Base-by-base conservation (phyloP, 2,329 filamentous ascomycete genomes). In the Ambrosiella xylebori region DNA sequence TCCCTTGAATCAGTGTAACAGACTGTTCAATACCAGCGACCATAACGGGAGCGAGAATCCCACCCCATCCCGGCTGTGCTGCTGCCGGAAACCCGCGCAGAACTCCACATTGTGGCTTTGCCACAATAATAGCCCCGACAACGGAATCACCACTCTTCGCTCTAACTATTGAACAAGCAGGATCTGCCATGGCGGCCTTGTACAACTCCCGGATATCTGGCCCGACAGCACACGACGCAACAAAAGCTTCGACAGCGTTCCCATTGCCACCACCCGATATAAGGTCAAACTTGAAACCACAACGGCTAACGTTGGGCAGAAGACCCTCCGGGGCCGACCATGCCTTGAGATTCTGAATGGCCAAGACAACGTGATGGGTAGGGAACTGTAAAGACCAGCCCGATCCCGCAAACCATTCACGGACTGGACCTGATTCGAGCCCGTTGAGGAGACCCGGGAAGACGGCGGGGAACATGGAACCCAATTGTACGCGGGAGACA, bases 351-450 rank as follows among this genome's bases (percentile, higher is more conserved):
- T 88, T 84, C 40, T 79, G 77, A 54, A 93, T 84, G 2, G 82
- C 72, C 76, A 94, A 83, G 66, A 85, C 89, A 64, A 74, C 75
- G 17, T 81, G 65, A 12, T 76, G 73, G 9, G 75, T 73, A 2
- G 78, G 76, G 60, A 79, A 80, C 52, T 78, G 74, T 0, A 74
- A 84, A 65, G 94, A 89, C 90, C 90, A 96, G 12, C 91, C 90
- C 52, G 89, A 78, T 63, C 84, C 87, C n/a, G 84, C 80, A 68
- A 96, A 95, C 90, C 90, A 97, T 50, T 86, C 81, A 63, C 77
- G 79, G 44, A 74, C 67, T 15, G 71, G 71, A 54, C 75, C 72
- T 8, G 27, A 45, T 7, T 57, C 59, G n/a, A 38, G 68, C 38
- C 66, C 64, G 19, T 44, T 44, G 0, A 90, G 89, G 8, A 95